phyloP scores from a whole-genome alignment of 805 yeast genomes.

The Starmerella cellae region DNA sequence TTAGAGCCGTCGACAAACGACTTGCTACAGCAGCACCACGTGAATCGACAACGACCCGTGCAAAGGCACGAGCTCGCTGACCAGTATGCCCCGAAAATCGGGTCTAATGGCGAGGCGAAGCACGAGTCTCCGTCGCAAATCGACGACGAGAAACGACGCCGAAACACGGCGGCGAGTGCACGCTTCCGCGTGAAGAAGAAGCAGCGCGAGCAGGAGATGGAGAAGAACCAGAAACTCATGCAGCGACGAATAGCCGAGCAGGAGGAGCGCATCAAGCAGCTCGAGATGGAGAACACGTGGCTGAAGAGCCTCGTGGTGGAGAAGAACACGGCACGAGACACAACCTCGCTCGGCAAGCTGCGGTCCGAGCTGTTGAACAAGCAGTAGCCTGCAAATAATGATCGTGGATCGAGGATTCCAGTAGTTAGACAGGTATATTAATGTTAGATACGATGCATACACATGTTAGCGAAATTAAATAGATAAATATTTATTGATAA shows the following conservation, averaged over 20 bases:
- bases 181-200: conserved; percentile 87
- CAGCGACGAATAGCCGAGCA: conserved; percentile 51
- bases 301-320: conserved; percentile 72
- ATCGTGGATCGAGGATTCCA: too few species aligned
- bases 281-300: conserved; percentile 87
- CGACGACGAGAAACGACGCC: conserved; percentile 60
- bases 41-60: conserved; percentile 6
- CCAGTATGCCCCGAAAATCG: conserved; percentile 7
- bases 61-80: conserved; percentile 19
- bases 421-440: too few species aligned
- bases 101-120: not conserved
- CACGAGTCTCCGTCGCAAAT: conserved; percentile 13
- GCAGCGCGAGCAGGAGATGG: conserved; percentile 83
- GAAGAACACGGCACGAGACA: conserved; percentile 36
- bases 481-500: too few species aligned
- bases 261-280: conserved; percentile 62
- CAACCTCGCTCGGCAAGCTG: conserved; percentile 20
- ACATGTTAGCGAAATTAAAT: too few species aligned
- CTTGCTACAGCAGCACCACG: not conserved
- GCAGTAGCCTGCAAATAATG: too few species aligned
- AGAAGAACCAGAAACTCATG: conserved; percentile 57
- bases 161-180: conserved; percentile 91
- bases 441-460: too few species aligned
- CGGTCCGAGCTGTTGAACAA: conserved; percentile 12
- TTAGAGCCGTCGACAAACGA: not conserved